A percentile compares a stretch with the other conserved stretches of the same genome.
Conservation (phyloP, 2,329 filamentous ascomycete species). For the Chaetomium globosum region DNA sequence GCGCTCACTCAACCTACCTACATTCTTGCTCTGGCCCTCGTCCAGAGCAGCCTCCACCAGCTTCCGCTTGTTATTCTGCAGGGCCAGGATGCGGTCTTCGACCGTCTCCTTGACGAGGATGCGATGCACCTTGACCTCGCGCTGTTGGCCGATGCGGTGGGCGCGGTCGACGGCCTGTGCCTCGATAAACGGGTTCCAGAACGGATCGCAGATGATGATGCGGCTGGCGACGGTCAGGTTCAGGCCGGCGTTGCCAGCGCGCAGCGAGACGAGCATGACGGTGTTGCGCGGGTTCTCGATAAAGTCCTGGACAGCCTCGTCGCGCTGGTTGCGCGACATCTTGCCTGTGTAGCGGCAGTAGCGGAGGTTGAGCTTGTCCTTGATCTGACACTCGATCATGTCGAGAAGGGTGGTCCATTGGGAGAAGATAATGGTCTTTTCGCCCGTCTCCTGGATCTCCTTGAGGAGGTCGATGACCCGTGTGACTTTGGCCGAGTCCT, state of each 20-base stretch:
- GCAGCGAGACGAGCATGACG: constrained; percentile 77
- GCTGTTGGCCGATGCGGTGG: constrained; percentile 80
- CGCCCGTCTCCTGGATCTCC: constrained; percentile 52
- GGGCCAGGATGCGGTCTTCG: constrained; percentile 78
- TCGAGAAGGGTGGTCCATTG: constrained; percentile 81
- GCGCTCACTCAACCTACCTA: constrained; percentile 65
- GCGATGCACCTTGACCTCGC: constrained; percentile 75
- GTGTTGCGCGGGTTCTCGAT: constrained; percentile 58
- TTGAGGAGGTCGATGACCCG: constrained; percentile 67
- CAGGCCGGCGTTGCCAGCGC: constrained; percentile 81
- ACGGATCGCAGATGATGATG: constrained; percentile 88
- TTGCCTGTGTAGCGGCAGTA: constrained; percentile 76
- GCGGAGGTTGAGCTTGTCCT: constrained; percentile 52
- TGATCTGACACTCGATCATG: constrained; percentile 72
- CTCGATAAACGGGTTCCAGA: constrained; percentile 93
- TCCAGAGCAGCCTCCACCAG: constrained; percentile 80
- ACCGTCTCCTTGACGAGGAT: constrained; percentile 77
- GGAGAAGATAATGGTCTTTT: constrained; percentile 81
- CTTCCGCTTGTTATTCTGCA: constrained; percentile 77
- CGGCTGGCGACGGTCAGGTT: constrained; percentile 82
- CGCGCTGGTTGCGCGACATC: constrained; percentile 68
- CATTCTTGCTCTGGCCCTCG: constrained; percentile 67
- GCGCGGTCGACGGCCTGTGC: constrained; percentile 90
- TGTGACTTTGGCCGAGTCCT: constrained; percentile 74
- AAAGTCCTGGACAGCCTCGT: constrained; percentile 69